Base-by-base conservation (phyloP, 1,139 yeast genomes). In the Nakaseomyces uthaithaninus region DNA sequence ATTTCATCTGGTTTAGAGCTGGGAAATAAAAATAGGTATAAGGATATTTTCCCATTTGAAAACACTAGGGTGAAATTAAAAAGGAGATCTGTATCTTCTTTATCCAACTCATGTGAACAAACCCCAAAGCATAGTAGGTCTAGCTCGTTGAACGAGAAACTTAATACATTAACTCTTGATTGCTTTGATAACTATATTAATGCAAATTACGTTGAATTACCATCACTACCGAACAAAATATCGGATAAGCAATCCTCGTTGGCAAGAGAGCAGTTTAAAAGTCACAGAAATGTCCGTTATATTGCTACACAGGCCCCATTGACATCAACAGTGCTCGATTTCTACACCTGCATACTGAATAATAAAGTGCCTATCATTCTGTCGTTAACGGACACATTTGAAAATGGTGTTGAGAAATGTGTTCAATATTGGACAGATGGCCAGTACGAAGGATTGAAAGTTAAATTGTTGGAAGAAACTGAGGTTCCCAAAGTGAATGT, bases 251-350 rank as follows among this genome's bases (percentile, higher is more conserved):
- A 36, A 26, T n/a, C 3, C 10, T 3, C 16, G 4, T 17, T 31
- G 9, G 15, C 35, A 4, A 15, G 14, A n/a, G 27, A 22, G 10
- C 34, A 27, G 9, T 19, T 37, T 3, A 36, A 45, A 9, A 20
- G 15, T 11, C 36, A 24, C 7, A 40, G 39, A 36, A 51, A 48
- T 23, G 55, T 57, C 39, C 67, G 74, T 39, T 81, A 80, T 55
- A 80, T 85, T 51, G 94, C 94, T 0, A 79, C 94, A 0, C 95
- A 85, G 54, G 94, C 93, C 1, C 95, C 95, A 3, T 62, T 85
- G 41, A 68, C 71, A 3, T 75, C 75, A 27, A 83, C 95, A 0
- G 71, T 80, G 40, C 74, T 72, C 3, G 95, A 84, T 56, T 85
- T 85, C 52, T 83, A 87, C 77, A 74, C 77, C 44, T 75, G 83